phyloP scores from a whole-genome alignment of 2,329 filamentous ascomycete genomes.

The Hawksworthiomyces lignivorus region DNA sequence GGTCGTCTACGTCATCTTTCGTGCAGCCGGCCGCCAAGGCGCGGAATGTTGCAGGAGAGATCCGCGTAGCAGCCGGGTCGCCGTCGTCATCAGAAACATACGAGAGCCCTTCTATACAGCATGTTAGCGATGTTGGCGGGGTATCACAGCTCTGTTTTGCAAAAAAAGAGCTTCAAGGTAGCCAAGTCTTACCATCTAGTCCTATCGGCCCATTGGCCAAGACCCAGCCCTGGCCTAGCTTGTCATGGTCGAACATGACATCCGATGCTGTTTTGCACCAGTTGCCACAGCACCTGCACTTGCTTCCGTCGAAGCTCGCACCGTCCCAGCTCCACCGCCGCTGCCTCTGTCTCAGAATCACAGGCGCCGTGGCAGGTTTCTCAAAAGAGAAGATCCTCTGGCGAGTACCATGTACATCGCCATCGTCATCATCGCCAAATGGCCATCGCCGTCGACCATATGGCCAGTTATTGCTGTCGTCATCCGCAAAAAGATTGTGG shows the following conservation, averaged over 20 bases:
- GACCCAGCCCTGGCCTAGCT: conserved; percentile 9
- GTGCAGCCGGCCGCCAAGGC: conserved; percentile 13
- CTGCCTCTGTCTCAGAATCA: neutral
- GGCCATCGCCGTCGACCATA: neutral
- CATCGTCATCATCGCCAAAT: neutral
- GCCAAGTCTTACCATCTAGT: neutral
- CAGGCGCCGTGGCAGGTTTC: neutral
- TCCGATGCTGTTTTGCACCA: conserved; percentile 3
- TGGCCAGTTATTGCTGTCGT: neutral
- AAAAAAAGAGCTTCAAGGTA: too few species aligned
- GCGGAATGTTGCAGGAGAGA: conserved; percentile 14
- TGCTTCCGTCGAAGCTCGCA: neutral
- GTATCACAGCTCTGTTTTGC: too few species aligned
- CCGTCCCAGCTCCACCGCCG: neutral
- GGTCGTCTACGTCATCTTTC: conserved; percentile 6
- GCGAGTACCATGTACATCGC: neutral
- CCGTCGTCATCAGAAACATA: conserved; percentile 35
- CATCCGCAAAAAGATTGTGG: conserved; percentile 2
- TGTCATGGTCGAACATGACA: conserved; percentile 2
- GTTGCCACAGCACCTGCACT: neutral
- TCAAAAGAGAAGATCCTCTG: conserved; percentile 10
- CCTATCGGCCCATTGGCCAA: conserved; percentile 7
- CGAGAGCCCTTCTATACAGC: conserved; percentile 14
- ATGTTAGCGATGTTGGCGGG: too few species aligned
- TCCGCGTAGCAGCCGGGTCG: conserved; percentile 21